Evolutionary conservation across 352 stramenopile species (phyloP).

Genomic region (Globisporangium cylindrosporum): DNA sequence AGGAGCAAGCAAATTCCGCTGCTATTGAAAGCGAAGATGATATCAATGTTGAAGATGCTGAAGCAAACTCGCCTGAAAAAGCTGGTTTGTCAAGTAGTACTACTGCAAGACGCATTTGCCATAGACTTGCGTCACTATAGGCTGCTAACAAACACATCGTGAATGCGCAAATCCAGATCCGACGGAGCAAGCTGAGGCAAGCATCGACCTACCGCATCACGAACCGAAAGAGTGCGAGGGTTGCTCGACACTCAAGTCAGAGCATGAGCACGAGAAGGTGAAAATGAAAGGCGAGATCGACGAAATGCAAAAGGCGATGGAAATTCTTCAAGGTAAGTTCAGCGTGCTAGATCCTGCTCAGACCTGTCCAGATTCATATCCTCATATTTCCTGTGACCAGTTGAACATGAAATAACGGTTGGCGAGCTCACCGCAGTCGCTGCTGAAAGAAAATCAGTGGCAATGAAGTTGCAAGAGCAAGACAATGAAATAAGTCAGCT

Average conservation of each 20-base stretch:
- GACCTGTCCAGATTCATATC: neutral
- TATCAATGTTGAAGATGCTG: neutral
- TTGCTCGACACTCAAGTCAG: conserved; percentile 2
- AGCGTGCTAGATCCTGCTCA: too few species aligned
- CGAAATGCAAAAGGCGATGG: conserved; percentile 8
- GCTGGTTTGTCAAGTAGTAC: neutral
- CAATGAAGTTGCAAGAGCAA: conserved; percentile 26
- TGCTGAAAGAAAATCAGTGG: conserved; percentile 7
- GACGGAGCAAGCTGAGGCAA: neutral
- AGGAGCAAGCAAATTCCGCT: neutral
- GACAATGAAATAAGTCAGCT: conserved; percentile 39
- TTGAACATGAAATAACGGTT: conserved; percentile 28
- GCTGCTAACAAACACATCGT: neutral
- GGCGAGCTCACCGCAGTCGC: conserved; percentile 18
- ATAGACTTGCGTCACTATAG: neutral
- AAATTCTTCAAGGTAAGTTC: conserved; percentile 13
- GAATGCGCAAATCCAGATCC: neutral
- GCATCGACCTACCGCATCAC: neutral
- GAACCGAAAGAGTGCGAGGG: conserved; percentile 2
- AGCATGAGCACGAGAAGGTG: neutral
- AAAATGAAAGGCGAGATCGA: conserved; percentile 16
- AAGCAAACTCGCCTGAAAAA: neutral
- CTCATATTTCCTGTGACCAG: conserved; percentile 16
- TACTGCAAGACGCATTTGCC: neutral
- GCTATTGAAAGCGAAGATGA: neutral